Conservation (phyloP, 2,329 filamentous ascomycete species). For the Atkinsonella hypoxylon region DNA sequence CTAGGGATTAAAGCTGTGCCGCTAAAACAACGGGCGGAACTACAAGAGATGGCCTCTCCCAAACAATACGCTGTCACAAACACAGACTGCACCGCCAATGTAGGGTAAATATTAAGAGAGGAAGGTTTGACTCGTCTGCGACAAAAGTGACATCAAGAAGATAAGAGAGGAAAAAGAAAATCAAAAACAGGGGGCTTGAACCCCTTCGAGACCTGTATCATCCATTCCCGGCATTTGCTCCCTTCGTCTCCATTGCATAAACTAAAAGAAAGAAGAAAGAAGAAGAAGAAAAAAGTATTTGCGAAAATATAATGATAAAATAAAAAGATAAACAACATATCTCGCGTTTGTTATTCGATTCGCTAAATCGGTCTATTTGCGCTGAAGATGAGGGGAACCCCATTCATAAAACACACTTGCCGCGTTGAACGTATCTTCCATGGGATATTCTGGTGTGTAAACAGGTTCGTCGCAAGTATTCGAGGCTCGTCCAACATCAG, state of each 20-base stretch:
- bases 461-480: constrained; percentile 1
- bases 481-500: neutral
- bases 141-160: neutral
- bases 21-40: neutral
- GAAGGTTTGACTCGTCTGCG: neutral
- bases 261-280: no score
- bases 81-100: neutral
- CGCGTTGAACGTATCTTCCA: neutral
- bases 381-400: constrained; percentile 2
- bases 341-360: neutral
- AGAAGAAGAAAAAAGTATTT: neutral
- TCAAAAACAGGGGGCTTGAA: neutral
- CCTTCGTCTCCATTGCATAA: neutral
- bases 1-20: no score
- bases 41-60: neutral
- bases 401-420: neutral
- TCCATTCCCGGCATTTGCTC: neutral
- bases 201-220: neutral
- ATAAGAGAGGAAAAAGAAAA: neutral
- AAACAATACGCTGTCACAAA: neutral
- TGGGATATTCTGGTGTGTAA: neutral
- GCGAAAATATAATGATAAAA: neutral
- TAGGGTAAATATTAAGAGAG: neutral
- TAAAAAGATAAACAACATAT: constrained; percentile 1
- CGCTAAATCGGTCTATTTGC: constrained; percentile 5